These are phyloP conservation scores for Rhodotorula sp. DNA, from an alignment of 1,284 basidiomycete genomes.

Conservation along the genomic window DNA sequence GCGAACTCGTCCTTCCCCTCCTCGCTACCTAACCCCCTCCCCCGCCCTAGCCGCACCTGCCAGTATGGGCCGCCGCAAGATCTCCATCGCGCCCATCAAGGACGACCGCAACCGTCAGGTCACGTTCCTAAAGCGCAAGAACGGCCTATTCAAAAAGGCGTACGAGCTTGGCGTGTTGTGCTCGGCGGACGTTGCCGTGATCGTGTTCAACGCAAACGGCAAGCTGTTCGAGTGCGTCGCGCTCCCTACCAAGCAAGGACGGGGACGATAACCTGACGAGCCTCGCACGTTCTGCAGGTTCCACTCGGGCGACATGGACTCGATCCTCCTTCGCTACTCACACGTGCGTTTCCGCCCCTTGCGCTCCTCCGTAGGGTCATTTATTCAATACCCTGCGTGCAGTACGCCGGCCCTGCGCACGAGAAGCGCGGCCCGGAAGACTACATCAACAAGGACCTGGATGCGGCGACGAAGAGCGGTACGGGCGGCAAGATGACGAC, in stretches of 20 bases:
- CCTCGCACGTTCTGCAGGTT: conserved; percentile 49
- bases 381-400: background rate
- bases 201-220: conserved; percentile 64
- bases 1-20: background rate
- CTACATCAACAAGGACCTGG: conserved; percentile 30
- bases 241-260: background rate
- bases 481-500: conserved; percentile 30
- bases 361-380: background rate
- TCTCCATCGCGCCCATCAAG: conserved; percentile 82
- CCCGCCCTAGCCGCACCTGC: background rate
- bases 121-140: conserved; percentile 89
- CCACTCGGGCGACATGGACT: conserved; percentile 59
- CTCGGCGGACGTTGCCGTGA: conserved; percentile 68
- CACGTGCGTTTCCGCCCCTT: conserved; percentile 52
- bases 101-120: conserved; percentile 88
- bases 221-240: conserved; percentile 59
- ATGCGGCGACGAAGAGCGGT: conserved; percentile 11
- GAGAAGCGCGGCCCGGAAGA: conserved; percentile 40
- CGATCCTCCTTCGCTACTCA: conserved; percentile 58
- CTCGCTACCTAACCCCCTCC: background rate
- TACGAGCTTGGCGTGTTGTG: conserved; percentile 81
- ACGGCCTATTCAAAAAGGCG: conserved; percentile 86
- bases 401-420: conserved; percentile 57
- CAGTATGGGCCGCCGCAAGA: conserved; percentile 80
- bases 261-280: background rate